Evolutionary conservation across 495 filamentous ascomycete genomes (phyloP).

Genomic region (Lentithecium fluviatile): DNA sequence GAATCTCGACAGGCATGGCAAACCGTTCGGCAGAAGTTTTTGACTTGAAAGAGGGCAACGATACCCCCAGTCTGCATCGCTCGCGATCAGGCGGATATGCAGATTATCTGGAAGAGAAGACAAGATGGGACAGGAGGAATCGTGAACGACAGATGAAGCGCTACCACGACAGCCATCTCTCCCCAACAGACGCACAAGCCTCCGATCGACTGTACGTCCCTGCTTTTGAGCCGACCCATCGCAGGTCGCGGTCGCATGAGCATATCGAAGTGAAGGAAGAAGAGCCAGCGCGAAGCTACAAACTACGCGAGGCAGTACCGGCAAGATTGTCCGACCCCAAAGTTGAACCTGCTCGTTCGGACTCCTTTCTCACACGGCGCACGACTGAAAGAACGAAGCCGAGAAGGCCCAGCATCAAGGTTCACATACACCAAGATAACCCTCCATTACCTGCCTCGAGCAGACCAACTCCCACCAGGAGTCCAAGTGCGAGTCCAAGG

Average conservation of each 20-base stretch:
- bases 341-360: neutral
- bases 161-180: conserved; percentile 11
- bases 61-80: neutral
- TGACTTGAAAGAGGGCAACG: neutral
- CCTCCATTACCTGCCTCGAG: neutral
- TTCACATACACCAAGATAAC: conserved; percentile 16
- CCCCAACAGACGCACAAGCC: neutral
- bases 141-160: conserved; percentile 20
- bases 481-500: conserved; percentile 3
- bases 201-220: conserved; percentile 17
- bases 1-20: neutral
- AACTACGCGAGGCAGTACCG: conserved; percentile 8
- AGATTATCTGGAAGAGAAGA: conserved; percentile 14
- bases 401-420: conserved; percentile 14
- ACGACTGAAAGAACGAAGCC: neutral
- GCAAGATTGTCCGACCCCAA: neutral
- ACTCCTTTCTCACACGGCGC: neutral
- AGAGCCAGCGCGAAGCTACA: neutral
- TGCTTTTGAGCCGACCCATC: conserved; percentile 12
- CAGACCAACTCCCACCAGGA: neutral
- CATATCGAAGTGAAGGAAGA: conserved; percentile 1
- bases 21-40: conserved; percentile 3
- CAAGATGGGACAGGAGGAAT: conserved; percentile 10
- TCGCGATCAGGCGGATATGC: conserved; percentile 20
- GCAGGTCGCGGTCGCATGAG: conserved; percentile 10